Percentiles rank a stretch among this genome's conserved stretches.
phyloP scores from a whole-genome alignment of 2,329 filamentous ascomycete genomes.

The Trichophyton simii region DNA sequence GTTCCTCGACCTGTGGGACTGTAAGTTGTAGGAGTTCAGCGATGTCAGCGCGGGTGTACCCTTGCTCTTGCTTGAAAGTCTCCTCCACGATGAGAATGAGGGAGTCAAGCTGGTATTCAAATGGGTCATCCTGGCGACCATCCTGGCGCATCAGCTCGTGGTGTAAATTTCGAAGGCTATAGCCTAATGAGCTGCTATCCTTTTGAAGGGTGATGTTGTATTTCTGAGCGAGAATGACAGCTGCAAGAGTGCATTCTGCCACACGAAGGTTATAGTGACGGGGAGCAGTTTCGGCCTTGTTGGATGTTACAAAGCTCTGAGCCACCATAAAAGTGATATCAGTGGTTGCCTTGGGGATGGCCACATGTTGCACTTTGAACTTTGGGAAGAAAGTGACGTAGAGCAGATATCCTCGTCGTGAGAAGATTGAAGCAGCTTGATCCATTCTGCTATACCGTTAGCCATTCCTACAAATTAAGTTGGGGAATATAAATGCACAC shows the following conservation, averaged over 20 bases:
- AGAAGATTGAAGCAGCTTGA: slow-evolving; percentile 91
- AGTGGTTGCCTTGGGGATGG: slow-evolving; percentile 67
- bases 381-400: slow-evolving; percentile 80
- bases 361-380: slow-evolving; percentile 63
- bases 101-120: slow-evolving; percentile 57
- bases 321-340: slow-evolving; percentile 87
- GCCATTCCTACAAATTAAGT: not conserved
- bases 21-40: slow-evolving; percentile 56
- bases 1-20: slow-evolving; percentile 57
- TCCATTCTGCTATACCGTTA: slow-evolving; percentile 58
- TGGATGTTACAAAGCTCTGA: slow-evolving; percentile 83
- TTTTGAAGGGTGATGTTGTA: slow-evolving; percentile 53
- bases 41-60: slow-evolving; percentile 81
- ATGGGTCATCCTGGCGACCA: slow-evolving; percentile 36
- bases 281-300: slow-evolving; percentile 88
- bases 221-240: slow-evolving; percentile 50
- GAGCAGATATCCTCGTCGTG: slow-evolving; percentile 68
- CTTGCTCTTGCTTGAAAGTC: slow-evolving; percentile 63
- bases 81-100: slow-evolving; percentile 57
- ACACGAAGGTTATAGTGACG: slow-evolving; percentile 95
- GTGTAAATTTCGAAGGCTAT: slow-evolving; percentile 78
- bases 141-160: slow-evolving; percentile 56
- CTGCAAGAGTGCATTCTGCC: slow-evolving; percentile 85
- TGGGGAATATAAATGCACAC: slow-evolving; percentile 23
- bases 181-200: slow-evolving; percentile 71